Conservation (phyloP, 768 basidiomycete genomes). For the Hirschioporus abietinus region DNA sequence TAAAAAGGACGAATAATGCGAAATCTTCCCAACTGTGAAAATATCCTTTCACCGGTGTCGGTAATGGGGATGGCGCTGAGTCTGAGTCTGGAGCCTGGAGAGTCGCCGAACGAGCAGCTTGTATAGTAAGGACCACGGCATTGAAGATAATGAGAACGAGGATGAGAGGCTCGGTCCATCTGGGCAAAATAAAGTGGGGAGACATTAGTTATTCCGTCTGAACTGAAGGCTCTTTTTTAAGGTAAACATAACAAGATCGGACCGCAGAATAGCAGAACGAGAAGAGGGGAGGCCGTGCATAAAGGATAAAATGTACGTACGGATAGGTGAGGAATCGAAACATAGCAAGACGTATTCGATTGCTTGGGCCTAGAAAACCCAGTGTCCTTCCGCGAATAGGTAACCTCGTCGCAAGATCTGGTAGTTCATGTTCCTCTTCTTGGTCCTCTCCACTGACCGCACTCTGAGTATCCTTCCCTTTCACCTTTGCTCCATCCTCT, state of each 20-base stretch:
- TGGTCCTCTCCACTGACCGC: conserved; percentile 31
- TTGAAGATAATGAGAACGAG: conserved; percentile 80
- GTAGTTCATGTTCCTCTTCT: conserved; percentile 20
- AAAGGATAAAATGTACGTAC: conserved; percentile 40
- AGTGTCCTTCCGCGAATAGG: conserved; percentile 76
- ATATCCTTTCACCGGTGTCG: conserved; percentile 50
- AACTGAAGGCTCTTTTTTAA: neutral
- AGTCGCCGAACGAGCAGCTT: conserved; percentile 61
- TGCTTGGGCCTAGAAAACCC: conserved; percentile 68
- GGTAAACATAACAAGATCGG: neutral
- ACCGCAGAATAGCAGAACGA: neutral
- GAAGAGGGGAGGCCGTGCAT: conserved; percentile 3
- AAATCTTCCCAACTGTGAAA: conserved; percentile 90
- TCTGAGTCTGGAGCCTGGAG: conserved; percentile 38
- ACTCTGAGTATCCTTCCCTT: conserved; percentile 28
- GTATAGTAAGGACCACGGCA: conserved; percentile 75
- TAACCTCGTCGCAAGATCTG: conserved; percentile 38
- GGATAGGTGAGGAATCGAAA: conserved; percentile 64
- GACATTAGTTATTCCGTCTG: neutral
- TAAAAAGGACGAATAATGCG: conserved; percentile 76
- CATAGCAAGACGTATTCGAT: conserved; percentile 53
- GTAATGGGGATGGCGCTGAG: conserved; percentile 29
- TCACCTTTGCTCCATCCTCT: conserved; percentile 25
- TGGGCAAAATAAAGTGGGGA: conserved; percentile 23
- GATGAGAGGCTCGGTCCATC: conserved; percentile 84